Percentiles rank a stretch among this genome's conserved stretches.
phyloP scores from a whole-genome alignment of 1,284 basidiomycete genomes.

The Sphaerobolus stellatus region DNA sequence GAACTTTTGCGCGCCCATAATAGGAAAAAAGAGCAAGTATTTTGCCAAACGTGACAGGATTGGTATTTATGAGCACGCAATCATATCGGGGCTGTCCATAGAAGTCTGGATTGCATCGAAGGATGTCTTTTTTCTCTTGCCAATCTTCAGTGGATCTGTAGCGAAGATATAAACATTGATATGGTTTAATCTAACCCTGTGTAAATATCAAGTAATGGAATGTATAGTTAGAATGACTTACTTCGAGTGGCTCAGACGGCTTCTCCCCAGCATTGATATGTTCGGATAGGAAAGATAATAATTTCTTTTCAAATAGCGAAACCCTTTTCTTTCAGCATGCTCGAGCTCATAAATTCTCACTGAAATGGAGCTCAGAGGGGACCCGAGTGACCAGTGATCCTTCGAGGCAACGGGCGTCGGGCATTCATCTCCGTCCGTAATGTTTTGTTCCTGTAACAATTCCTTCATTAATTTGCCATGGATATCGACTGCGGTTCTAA shows the following conservation, averaged over 20 bases:
- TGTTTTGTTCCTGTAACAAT: not conserved
- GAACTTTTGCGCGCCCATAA: not conserved
- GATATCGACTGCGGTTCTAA: not conserved
- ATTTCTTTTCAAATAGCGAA: too few species aligned
- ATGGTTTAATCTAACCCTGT: conserved; percentile 17
- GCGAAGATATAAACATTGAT: not conserved
- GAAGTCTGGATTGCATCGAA: not conserved
- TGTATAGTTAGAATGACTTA: not conserved
- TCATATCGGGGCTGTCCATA: not conserved
- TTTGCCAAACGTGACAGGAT: not conserved
- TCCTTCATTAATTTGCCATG: not conserved
- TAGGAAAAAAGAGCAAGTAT: not conserved
- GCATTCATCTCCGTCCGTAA: not conserved
- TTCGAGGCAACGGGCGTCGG: too few species aligned
- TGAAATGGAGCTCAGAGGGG: not conserved
- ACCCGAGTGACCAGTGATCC: not conserved
- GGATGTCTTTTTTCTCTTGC: not conserved
- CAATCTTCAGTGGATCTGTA: not conserved
- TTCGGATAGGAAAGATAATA: too few species aligned
- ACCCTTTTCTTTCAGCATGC: too few species aligned
- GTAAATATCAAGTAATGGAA: not conserved
- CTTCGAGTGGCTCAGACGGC: not conserved
- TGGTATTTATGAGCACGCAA: not conserved
- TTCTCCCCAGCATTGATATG: too few species aligned
- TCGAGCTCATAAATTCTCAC: too few species aligned